Base-by-base conservation (phyloP, 2,329 filamentous ascomycete species). In the Exophiala sp. region DNA sequence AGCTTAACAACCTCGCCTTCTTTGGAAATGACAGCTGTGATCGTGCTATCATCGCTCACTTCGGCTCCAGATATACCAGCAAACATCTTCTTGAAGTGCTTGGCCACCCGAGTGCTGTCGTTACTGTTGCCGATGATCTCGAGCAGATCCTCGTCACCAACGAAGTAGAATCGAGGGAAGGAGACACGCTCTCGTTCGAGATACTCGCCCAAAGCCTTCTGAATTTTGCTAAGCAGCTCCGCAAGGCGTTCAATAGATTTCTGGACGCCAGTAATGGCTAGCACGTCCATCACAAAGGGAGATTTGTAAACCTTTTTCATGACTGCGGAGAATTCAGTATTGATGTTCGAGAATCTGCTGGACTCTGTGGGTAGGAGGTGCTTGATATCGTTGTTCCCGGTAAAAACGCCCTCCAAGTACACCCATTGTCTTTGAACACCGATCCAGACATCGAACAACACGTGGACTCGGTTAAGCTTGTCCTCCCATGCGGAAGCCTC, bases 21-120 rank as follows among this genome's bases (percentile, higher is more conserved):
- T 68, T 96, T 96, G 0, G 94, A 99, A 2, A 88, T 94, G 65
- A 97, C 92, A 5, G 91, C 92, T 21, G 87, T 86, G 60, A 99
- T 97, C 58, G 89, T 84, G 21, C 85, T 84, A 64, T 96, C 89
- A 50, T 97, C 91, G 62, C 95, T 90, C 78, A 96, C 92, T 39
- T 91, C 78, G 34, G 99, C 81, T 3, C 94, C 94, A 3, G 87
- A 92, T 44, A 99, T 79, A 58, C 94, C 94, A 60, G 95, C 94
- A 77, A 99, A 99, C 94, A 99, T 99, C 78, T 99, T 99, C 71
- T 95, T 92, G 78, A 99, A 91, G 75, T 99, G 95, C 71, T 99
- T 99, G 38, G 94, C 90, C 62, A 99, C 95, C 50, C 94, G 91
- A 57, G 94, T 76, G 8, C 92, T 96, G 67, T 99, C 94, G 66